Conservation (phyloP, 2,329 filamentous ascomycete species). For the Helotiales sp. region DNA sequence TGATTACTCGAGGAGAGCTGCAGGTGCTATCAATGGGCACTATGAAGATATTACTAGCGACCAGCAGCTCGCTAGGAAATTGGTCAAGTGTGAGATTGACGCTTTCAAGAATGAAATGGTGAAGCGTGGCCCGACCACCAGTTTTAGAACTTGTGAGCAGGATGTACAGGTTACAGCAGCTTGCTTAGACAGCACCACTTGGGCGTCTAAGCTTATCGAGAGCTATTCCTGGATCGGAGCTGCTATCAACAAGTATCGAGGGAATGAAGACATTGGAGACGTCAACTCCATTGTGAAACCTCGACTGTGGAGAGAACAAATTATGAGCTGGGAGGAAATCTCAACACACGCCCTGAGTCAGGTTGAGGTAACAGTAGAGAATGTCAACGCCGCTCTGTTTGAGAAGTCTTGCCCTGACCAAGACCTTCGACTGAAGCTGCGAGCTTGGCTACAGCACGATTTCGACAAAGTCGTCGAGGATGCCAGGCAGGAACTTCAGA, state of each 20-base stretch:
- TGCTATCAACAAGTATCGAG: conserved; percentile 15
- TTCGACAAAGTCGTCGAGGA: conserved; percentile 7
- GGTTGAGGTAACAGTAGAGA: conserved; percentile 14
- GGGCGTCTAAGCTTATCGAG: conserved; percentile 8
- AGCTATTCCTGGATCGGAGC: conserved; percentile 20
- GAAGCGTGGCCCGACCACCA: neutral
- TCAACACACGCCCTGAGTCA: conserved; percentile 3
- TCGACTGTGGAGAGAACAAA: conserved; percentile 19
- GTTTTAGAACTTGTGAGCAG: neutral
- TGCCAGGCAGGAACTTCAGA: conserved; percentile 17
- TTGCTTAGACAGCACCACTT: neutral
- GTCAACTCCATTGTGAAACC: conserved; percentile 20
- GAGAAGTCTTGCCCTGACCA: conserved; percentile 16
- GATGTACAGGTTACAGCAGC: conserved; percentile 10
- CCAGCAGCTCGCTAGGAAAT: conserved; percentile 7
- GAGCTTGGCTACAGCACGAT: conserved; percentile 18
- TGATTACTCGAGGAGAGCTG: conserved; percentile 12
- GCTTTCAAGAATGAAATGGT: neutral
- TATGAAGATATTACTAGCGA: conserved; percentile 11
- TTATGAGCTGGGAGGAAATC: conserved; percentile 16
- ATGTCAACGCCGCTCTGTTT: conserved; percentile 12
- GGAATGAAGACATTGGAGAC: conserved; percentile 14
- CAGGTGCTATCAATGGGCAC: conserved; percentile 13
- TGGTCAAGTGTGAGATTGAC: conserved; percentile 2
- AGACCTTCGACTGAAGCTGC: conserved; percentile 13